These are phyloP conservation scores for Pezicula neosporulosa DNA, from an alignment of 2,329 filamentous ascomycete species.

Conservation along the genomic window DNA sequence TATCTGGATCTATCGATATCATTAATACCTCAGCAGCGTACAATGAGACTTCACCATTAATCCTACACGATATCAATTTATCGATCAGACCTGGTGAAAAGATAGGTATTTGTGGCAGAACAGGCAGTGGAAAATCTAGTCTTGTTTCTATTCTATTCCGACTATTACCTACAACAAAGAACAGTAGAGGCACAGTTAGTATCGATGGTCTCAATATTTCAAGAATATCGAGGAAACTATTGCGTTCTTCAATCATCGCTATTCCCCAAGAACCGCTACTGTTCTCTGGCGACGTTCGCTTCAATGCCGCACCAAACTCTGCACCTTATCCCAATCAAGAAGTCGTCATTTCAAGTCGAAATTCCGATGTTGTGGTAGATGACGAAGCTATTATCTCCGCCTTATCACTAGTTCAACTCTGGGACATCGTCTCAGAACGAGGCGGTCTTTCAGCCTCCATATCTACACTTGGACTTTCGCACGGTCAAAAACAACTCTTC, in stretches of 20 bases:
- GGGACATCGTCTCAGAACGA: background rate
- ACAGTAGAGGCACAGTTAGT: slow-evolving; percentile 31
- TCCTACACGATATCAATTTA: slow-evolving; percentile 7
- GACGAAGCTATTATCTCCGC: slow-evolving; percentile 84
- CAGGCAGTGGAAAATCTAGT: slow-evolving; percentile 50
- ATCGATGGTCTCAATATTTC: slow-evolving; percentile 42
- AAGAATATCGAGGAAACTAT: slow-evolving; percentile 34
- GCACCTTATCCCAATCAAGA: slow-evolving; percentile 23
- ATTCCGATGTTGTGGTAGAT: slow-evolving; percentile 45
- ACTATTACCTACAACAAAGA: slow-evolving; percentile 41
- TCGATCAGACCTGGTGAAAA: slow-evolving; percentile 35
- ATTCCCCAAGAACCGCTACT: slow-evolving; percentile 47
- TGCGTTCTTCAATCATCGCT: slow-evolving; percentile 40
- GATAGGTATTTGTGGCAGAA: slow-evolving; percentile 48
- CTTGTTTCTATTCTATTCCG: slow-evolving; percentile 44
- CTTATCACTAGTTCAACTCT: slow-evolving; percentile 66
- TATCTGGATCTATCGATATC: slow-evolving; percentile 5
- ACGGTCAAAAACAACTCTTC: slow-evolving; percentile 63
- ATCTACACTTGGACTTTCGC: slow-evolving; percentile 60
- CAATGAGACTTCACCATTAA: slow-evolving; percentile 2
- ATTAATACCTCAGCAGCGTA: slow-evolving; percentile 8
- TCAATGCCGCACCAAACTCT: slow-evolving; percentile 43
- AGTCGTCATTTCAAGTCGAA: slow-evolving; percentile 13
- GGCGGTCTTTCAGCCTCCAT: slow-evolving; percentile 26
- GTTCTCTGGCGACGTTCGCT: slow-evolving; percentile 40